Evolutionary conservation across 192 early-diverging fungal genomes (phyloP), one percentile per base, ranked within the genome.

Genomic region (Coemansia javaensis): DNA sequence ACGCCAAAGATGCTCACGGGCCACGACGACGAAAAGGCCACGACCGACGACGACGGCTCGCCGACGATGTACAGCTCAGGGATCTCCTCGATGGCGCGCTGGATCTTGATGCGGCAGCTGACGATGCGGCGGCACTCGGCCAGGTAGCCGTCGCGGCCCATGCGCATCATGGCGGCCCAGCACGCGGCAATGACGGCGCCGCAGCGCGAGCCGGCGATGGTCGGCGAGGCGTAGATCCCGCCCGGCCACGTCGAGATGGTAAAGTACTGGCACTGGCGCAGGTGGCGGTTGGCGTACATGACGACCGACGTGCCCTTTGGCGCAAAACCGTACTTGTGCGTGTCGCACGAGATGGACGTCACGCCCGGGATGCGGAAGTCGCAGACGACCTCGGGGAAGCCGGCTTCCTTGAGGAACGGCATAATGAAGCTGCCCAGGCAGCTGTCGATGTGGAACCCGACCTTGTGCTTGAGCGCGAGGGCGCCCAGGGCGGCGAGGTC

Each of bases 301-400:
- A 96, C 81, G 13, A 96, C 88, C 6, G 88, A 91, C 6, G 88
- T 87, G n/a, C 95, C 95, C 81, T 98, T 98, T 34, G 95, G 92
- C 1, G 94, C 94, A 70, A 98, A 98, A 18, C 94, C 94, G 56
- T 98, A 98, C 78, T 98, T 98, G 83, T 98, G 95, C 0, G 93
- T 90, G 73, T 98, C 95, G 59, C 87, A 90, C 7, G 91, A 94
- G 51, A 98, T 94, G 27, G 90, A 87, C 0, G 93, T 98, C 16
- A 98, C 91, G 30, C 92, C 92, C 5, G 85, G 81, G 13, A 96
- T 71, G 33, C 93, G 75, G 75, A 95, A 94, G 60, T 98, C 95
- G 63, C 89, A 87, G 13, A 67, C 71, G 4, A 81, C 57, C 39
- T 89, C 79, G 17, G 88, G 85, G 75, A 89, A 91, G 16, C 93